Conservation (phyloP, 352 stramenopile genomes). For the Peronosclerospora sorghi region DNA sequence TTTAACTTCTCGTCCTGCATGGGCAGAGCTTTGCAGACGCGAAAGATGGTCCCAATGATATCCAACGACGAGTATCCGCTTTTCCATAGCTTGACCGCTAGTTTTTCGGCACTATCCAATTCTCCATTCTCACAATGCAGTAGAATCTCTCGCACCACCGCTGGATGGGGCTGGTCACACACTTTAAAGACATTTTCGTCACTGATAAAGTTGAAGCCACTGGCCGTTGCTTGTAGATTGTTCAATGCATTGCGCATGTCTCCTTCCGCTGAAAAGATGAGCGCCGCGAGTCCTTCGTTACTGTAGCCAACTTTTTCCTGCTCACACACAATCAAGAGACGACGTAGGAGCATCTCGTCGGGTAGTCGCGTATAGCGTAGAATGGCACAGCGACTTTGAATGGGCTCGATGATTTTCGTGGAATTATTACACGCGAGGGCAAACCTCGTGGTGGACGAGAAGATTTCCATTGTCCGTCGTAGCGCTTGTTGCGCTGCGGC, state of each 20-base stretch:
- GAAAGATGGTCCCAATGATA: slow-evolving; percentile 97
- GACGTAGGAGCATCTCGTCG: slow-evolving; percentile 93
- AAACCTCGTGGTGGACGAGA: slow-evolving; percentile 96
- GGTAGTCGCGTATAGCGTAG: slow-evolving; percentile 93
- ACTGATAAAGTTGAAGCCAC: slow-evolving; percentile 92
- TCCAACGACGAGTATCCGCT: slow-evolving; percentile 93
- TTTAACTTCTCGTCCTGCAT: slow-evolving; percentile 77
- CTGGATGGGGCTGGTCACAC: slow-evolving; percentile 94
- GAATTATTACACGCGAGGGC: slow-evolving; percentile 97
- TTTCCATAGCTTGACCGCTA: slow-evolving; percentile 60
- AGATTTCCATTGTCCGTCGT: slow-evolving; percentile 98
- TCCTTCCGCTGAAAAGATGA: slow-evolving; percentile 98
- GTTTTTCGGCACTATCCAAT: slow-evolving; percentile 72
- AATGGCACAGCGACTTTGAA: slow-evolving; percentile 97
- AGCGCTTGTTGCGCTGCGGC: slow-evolving; percentile 94
- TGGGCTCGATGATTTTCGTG: slow-evolving; percentile 99
- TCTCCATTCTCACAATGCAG: slow-evolving; percentile 66
- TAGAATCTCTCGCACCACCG: slow-evolving; percentile 56
- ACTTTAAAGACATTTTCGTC: slow-evolving; percentile 94
- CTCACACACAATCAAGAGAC: slow-evolving; percentile 90
- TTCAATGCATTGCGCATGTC: slow-evolving; percentile 99
- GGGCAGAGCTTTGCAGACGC: slow-evolving; percentile 85
- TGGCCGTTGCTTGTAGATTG: slow-evolving; percentile 96
- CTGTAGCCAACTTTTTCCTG: slow-evolving; percentile 81
- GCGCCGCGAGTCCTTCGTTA: slow-evolving; percentile 91